Evolutionary conservation across 2,329 filamentous ascomycete genomes (phyloP).

Genomic region (Cladosporium sp.): DNA sequence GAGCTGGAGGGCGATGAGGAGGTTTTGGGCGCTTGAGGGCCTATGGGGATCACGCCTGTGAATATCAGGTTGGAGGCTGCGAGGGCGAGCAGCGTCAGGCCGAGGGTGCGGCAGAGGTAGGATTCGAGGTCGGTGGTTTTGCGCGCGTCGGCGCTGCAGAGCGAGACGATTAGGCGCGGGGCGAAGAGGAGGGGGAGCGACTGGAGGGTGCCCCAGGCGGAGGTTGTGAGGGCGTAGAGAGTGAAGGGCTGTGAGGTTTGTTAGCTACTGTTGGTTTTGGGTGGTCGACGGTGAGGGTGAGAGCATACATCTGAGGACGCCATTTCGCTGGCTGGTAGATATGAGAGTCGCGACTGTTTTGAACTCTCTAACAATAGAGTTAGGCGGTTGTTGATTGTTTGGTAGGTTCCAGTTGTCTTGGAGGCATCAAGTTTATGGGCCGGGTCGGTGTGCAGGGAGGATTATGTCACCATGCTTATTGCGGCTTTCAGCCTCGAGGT

Average conservation of each 20-base stretch:
- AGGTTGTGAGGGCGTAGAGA: slow-evolving; percentile 41
- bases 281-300: no score
- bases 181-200: slow-evolving; percentile 53
- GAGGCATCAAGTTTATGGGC: not conserved
- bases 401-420: not conserved
- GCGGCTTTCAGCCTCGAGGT: not conserved
- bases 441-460: not conserved
- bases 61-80: slow-evolving; percentile 63
- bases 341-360: no score
- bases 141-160: slow-evolving; percentile 55
- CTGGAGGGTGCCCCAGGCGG: slow-evolving; percentile 42
- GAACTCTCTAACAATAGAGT: not conserved
- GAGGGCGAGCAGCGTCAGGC: slow-evolving; percentile 62
- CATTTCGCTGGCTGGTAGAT: not conserved
- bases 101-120: slow-evolving; percentile 70
- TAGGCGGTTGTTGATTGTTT: not conserved
- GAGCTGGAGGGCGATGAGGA: not conserved
- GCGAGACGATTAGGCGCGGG: slow-evolving; percentile 57
- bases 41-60: slow-evolving; percentile 66
- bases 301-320: slow-evolving; percentile 8
- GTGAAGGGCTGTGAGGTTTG: slow-evolving; percentile 35
- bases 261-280: slow-evolving; percentile 1
- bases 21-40: not conserved
- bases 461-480: not conserved
- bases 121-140: slow-evolving; percentile 58